Evolutionary conservation across 23 red algal genomes (phyloP), one percentile per base, ranked within the genome.

Genomic region (Gracilaria caudata): DNA sequence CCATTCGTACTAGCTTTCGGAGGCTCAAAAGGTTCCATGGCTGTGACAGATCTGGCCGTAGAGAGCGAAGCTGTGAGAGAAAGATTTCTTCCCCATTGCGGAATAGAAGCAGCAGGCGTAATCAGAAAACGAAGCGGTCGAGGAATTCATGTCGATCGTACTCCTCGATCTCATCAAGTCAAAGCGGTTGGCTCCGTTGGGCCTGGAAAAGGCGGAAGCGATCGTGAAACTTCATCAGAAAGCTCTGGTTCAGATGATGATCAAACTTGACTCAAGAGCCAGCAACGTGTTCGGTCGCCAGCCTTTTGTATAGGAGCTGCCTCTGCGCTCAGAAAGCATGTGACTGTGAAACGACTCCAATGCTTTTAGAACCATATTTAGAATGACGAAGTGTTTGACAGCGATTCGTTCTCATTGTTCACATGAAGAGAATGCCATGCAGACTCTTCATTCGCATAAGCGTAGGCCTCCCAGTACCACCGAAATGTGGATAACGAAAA

Each of bases 1-100:
- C 90, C 90, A 7, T 93, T 93, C 58, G 90, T 93, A 33, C 25
- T 96, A 34, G 94, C 86, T 44, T 89, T 74, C 19, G 94, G 79
- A 26, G 94, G 94, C n/a, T 68, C 94, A 35, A 80, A 96, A 21
- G 94, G 94, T 32, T 59, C 75, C 41, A 81, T 96, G 58, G 64
- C 45, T 41, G 80, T 96, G 14, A 66, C 63, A 16, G 94, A 96
- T 81, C 80, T 96, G 38, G 94, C 86, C 4, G 94, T 91, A 13
- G 82, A 91, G 71, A 78, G 73, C n/a, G 82, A 58, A 21, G 80
- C 79, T 24, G 94, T 96, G 3, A 80, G 86, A 21, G 81, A 86
- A n/a, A 64, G 90, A 13, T 93, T 91, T 55, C 26, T 89, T 21
- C 20, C 16, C 36, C 85, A 89, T 36, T 78, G 68, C 36, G 32